These are phyloP conservation scores for Pseudoneurospora amorphoporcata DNA, from an alignment of 495 filamentous ascomycete genomes.

Conservation along the genomic window DNA sequence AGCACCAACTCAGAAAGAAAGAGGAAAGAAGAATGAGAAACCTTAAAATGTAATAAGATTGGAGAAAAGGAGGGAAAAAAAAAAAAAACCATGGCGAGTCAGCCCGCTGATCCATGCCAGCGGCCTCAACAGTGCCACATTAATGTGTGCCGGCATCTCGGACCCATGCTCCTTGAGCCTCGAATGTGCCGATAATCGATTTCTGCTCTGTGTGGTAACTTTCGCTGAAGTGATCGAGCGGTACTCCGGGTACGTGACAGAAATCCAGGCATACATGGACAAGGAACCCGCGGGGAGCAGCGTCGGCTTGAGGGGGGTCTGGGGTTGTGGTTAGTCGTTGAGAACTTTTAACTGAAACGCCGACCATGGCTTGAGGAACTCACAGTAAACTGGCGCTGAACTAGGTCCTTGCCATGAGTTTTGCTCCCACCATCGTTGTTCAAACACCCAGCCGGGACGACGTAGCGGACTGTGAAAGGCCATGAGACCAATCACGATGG, in stretches of 20 bases:
- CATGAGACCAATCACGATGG: conserved; percentile 22
- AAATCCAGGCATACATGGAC: conserved; percentile 8
- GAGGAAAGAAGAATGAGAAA: not conserved
- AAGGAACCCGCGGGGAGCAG: conserved; percentile 13
- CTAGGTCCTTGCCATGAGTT: conserved; percentile 7
- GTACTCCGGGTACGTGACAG: no score
- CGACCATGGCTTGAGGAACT: not conserved
- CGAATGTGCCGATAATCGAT: no score
- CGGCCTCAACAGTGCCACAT: no score
- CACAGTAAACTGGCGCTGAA: conserved; percentile 12
- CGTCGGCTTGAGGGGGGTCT: not conserved
- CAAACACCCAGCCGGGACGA: conserved; percentile 12
- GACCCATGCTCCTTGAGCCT: no score
- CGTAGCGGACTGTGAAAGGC: conserved; percentile 11
- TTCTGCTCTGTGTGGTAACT: no score
- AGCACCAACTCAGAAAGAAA: not conserved
- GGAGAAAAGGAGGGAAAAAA: not conserved
- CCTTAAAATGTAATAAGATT: no score
- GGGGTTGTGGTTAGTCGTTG: not conserved
- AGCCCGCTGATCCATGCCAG: no score
- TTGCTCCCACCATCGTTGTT: conserved; percentile 5
- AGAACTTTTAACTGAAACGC: not conserved
- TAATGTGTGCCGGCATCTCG: no score
- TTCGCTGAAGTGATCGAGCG: no score
- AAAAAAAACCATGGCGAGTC: not conserved